Conservation (phyloP, 495 filamentous ascomycete genomes). For the Aspergillus mulundensis region DNA sequence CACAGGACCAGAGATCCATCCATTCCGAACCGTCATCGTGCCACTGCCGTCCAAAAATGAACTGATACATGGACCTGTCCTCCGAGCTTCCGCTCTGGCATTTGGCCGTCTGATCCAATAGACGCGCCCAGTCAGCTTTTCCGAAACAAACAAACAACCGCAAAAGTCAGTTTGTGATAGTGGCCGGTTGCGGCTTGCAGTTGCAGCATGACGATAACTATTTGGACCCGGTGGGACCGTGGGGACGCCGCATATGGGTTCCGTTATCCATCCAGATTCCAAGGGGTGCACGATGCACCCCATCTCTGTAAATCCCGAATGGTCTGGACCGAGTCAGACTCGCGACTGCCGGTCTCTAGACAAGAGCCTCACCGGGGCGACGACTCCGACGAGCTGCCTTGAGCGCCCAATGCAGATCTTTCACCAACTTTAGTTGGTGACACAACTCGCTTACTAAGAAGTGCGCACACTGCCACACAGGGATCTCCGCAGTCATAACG, state of each 20-base stretch:
- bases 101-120: background rate
- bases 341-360: background rate
- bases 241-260: slow-evolving; percentile 1
- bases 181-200: background rate
- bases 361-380: slow-evolving; percentile 2
- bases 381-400: background rate
- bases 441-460: background rate
- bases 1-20: background rate
- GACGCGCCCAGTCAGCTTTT: background rate
- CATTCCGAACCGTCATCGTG: background rate
- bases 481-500: too few species aligned
- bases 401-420: background rate
- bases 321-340: background rate
- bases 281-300: background rate
- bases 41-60: too few species aligned
- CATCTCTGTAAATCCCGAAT: background rate
- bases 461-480: background rate
- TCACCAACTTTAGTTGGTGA: background rate
- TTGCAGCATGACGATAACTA: background rate
- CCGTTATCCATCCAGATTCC: slow-evolving; percentile 2
- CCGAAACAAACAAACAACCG: background rate
- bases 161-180: background rate
- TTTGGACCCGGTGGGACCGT: slow-evolving; percentile 3
- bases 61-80: background rate
- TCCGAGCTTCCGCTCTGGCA: background rate